These are phyloP conservation scores for Lasiosphaeria hispida DNA, from an alignment of 495 filamentous ascomycete genomes.

Conservation along the genomic window DNA sequence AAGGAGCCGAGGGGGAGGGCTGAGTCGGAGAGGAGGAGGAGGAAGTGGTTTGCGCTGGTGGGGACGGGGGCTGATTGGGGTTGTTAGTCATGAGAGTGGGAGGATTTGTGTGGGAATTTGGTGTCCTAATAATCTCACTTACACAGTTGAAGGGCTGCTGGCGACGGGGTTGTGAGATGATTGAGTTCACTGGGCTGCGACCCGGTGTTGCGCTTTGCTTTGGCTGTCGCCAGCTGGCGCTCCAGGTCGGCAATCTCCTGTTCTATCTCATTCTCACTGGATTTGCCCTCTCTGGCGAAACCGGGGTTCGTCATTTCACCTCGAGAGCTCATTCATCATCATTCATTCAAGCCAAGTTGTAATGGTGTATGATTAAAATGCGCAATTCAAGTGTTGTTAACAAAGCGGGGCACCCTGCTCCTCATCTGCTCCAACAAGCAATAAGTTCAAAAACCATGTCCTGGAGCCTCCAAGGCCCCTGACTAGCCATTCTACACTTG, in stretches of 20 bases:
- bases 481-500: too few relatives aligned
- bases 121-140: too few relatives aligned
- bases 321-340: not conserved
- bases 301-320: slow-evolving; percentile 4
- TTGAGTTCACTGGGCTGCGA: slow-evolving; percentile 4
- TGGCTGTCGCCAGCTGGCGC: slow-evolving; percentile 36
- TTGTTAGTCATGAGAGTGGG: not conserved
- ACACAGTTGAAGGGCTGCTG: too few relatives aligned
- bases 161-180: not conserved
- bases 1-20: slow-evolving; percentile 95
- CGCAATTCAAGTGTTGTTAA: not conserved
- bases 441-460: too few relatives aligned
- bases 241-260: slow-evolving; percentile 39
- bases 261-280: slow-evolving; percentile 17
- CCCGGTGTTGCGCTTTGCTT: slow-evolving; percentile 20
- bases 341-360: not conserved
- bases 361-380: not conserved
- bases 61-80: not conserved
- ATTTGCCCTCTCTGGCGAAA: not conserved
- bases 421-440: too few relatives aligned
- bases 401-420: not conserved
- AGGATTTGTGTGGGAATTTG: not conserved
- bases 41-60: slow-evolving; percentile 57
- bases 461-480: too few relatives aligned
- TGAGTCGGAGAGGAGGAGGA: slow-evolving; percentile 91